Evolutionary conservation across 768 basidiomycete species (phyloP), one percentile per base, ranked within the genome.

Genomic region (Boletus rubroflammeus): DNA sequence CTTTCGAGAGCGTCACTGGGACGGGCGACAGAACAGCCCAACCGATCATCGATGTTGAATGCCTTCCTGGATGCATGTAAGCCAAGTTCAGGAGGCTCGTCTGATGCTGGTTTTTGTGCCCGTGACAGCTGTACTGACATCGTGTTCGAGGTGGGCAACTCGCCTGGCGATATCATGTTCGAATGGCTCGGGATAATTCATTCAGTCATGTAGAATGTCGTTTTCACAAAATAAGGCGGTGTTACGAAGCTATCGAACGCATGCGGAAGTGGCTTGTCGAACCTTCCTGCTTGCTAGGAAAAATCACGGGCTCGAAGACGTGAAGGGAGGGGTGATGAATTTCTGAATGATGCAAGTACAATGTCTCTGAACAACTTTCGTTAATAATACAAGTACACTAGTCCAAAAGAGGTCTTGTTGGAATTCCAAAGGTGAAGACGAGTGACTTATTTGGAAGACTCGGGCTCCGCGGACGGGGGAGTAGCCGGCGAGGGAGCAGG

Each of bases 381-480:
- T 35, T 45, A 40, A 43, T 50, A 9, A 21, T 59, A 62, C 53
- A 42, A 56, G 35, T 57, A 64, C 48, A 53, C 15, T 13, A 36
- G 14, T 46, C 28, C 38, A 29, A 43, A 25, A 14, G 15, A 11
- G 5, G 6, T 15, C 26, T 43, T 8, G 21, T 23, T 23, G 21
- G 35, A 28, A 38, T 15, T 50, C 4, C 26, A 14, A 15, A 14
- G 26, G 35, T 51, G 23, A 34, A 40, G 36, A n/a, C 15, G 17
- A 25, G 39, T 17, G 6, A 36, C 17, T 42, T 54, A 51, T 43
- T 62, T 40, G 5, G 64, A 44, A 34, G 57, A 5, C 45, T 61
- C 42, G 19, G 64, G 28, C 40, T 62, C 48, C 19, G 43, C 46
- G 4, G 50, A n/a, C 23, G 60, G 48, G 17, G 56, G 39, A 19